phyloP scores from a whole-genome alignment of 148 eudicot species.

The Amaranthus palmeri region DNA sequence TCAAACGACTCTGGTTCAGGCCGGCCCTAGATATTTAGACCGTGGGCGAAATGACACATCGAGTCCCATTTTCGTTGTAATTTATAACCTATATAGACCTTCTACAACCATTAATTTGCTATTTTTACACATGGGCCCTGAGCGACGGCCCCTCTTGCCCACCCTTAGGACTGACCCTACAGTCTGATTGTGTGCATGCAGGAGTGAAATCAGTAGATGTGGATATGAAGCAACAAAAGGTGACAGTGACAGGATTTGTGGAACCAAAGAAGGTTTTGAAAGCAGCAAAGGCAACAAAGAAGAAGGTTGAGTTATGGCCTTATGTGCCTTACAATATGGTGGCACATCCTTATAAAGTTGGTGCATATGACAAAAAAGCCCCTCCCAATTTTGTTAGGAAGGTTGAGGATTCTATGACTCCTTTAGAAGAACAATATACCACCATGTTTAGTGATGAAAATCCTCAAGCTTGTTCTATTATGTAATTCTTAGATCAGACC shows the following conservation, averaged over 20 bases:
- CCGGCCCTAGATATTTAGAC: too few relatives aligned
- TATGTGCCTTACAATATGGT: conserved; percentile 60
- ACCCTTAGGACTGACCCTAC: too few relatives aligned
- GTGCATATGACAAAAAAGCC: conserved; percentile 80
- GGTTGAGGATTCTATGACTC: conserved; percentile 41
- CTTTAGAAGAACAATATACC: conserved; percentile 58
- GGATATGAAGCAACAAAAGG: conserved; percentile 69
- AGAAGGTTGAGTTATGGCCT: conserved; percentile 67
- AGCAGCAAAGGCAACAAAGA: conserved; percentile 48
- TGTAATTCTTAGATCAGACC: conserved; percentile 35
- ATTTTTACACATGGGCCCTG: too few relatives aligned
- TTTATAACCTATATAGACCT: too few relatives aligned
- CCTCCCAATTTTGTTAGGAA: conserved; percentile 58
- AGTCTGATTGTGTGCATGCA: too few relatives aligned
- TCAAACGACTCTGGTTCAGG: too few relatives aligned
- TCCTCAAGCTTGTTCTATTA: conserved; percentile 59
- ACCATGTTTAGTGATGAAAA: conserved; percentile 75
- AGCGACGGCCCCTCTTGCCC: too few relatives aligned
- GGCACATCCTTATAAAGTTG: conserved; percentile 59
- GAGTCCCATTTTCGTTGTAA: too few relatives aligned
- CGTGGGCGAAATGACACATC: too few relatives aligned
- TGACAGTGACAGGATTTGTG: conserved; percentile 60
- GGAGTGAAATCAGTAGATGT: conserved; percentile 66
- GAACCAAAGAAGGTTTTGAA: conserved; percentile 59
- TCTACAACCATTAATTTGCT: too few relatives aligned